These are phyloP conservation scores for Neofusicoccum umdonicola DNA, from an alignment of 2,329 filamentous ascomycete genomes.

Conservation along the genomic window DNA sequence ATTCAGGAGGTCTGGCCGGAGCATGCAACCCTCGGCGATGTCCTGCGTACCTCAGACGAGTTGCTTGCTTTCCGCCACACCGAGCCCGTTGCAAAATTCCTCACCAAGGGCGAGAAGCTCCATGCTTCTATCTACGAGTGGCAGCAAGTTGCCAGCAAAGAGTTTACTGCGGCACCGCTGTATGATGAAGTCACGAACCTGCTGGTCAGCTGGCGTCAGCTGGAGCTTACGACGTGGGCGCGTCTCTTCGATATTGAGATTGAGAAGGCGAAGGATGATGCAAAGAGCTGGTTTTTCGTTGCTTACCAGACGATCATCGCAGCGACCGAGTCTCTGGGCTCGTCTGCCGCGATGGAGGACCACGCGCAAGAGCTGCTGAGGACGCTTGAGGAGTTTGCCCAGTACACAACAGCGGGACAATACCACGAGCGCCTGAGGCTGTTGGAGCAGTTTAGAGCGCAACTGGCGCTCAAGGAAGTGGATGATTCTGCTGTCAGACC, in stretches of 20 bases:
- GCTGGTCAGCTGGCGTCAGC: constrained; percentile 82
- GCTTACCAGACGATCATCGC: constrained; percentile 87
- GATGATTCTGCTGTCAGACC: constrained; percentile 44
- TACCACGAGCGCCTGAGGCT: constrained; percentile 71
- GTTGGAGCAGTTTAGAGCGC: constrained; percentile 59
- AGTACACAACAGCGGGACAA: constrained; percentile 76
- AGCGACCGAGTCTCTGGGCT: constrained; percentile 63
- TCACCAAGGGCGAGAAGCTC: constrained; percentile 84
- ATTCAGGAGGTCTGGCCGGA: constrained; percentile 65
- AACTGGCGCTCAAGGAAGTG: constrained; percentile 61
- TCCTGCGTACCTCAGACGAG: constrained; percentile 70
- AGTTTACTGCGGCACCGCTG: constrained; percentile 66
- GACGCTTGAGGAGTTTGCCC: constrained; percentile 77
- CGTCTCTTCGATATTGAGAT: constrained; percentile 82
- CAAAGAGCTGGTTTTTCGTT: constrained; percentile 92
- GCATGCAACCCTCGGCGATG: constrained; percentile 78
- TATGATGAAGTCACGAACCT: constrained; percentile 77
- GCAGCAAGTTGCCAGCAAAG: constrained; percentile 86
- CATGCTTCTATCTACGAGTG: constrained; percentile 86
- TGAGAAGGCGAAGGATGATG: constrained; percentile 71
- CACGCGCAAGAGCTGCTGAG: constrained; percentile 71
- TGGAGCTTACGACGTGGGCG: constrained; percentile 91
- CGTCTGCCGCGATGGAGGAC: constrained; percentile 57
- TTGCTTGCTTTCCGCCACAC: constrained; percentile 72
- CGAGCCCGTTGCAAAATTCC: constrained; percentile 81